phyloP scores from a whole-genome alignment of 2,329 filamentous ascomycete genomes.

The Onygenales sp. region DNA sequence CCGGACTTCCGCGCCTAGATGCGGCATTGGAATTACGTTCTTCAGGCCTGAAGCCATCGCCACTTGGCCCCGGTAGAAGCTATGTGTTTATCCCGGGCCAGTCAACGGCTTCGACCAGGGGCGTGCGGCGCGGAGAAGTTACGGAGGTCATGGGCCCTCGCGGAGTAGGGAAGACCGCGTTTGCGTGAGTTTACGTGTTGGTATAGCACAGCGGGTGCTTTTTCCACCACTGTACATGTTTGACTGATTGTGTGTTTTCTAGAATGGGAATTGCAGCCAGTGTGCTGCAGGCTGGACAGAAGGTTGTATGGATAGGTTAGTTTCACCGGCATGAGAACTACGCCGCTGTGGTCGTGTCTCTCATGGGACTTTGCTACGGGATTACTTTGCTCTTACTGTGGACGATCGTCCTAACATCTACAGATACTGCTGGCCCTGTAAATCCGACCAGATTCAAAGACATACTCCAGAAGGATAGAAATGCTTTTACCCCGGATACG shows the following conservation, averaged over 20 bases:
- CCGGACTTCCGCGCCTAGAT: constrained; percentile 48
- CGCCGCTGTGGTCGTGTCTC: not conserved
- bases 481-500: not conserved
- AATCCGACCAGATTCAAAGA: constrained; percentile 39
- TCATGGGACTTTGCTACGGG: not conserved
- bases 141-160: constrained; percentile 84
- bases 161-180: constrained; percentile 72
- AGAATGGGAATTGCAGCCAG: constrained; percentile 63
- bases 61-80: not conserved
- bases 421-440: constrained; percentile 43
- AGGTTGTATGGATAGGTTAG: constrained; percentile 76
- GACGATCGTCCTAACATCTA: constrained; percentile 7
- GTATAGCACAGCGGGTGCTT: not conserved
- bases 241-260: constrained; percentile 1
- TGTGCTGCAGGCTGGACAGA: constrained; percentile 50
- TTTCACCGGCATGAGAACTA: constrained; percentile 13
- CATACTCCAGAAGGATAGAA: constrained; percentile 27
- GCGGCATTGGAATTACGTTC: constrained; percentile 5
- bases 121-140: constrained; percentile 65
- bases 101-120: constrained; percentile 31
- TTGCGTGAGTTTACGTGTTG: constrained; percentile 53
- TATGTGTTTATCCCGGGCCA: not conserved
- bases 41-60: not conserved
- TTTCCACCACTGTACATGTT: not conserved
- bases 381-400: constrained; percentile 3